phyloP scores from a whole-genome alignment of 1,284 basidiomycete species.

The Earliella scabrosa region DNA sequence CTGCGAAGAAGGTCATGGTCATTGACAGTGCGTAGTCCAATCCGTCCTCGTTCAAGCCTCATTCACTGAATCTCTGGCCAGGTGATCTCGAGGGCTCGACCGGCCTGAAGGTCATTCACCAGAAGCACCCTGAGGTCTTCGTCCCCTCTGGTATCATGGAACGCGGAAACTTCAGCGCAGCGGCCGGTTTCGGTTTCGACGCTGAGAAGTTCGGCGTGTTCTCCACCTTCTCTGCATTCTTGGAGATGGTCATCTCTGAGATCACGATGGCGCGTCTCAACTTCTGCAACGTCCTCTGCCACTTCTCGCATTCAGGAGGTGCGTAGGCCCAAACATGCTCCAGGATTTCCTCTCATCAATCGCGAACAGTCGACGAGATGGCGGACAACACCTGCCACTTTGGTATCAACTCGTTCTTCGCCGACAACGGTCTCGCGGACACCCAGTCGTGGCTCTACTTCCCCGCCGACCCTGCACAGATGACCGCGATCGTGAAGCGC shows the following conservation, averaged over 20 bases:
- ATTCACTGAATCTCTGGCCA: slow-evolving; percentile 25
- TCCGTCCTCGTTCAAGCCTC: background rate
- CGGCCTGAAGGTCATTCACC: slow-evolving; percentile 82
- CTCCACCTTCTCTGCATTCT: slow-evolving; percentile 87
- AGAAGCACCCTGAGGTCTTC: slow-evolving; percentile 88
- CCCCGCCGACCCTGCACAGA: slow-evolving; percentile 82
- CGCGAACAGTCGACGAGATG: slow-evolving; percentile 66
- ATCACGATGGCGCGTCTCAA: slow-evolving; percentile 90
- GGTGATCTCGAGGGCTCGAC: slow-evolving; percentile 87
- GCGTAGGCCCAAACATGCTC: background rate
- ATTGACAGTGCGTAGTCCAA: slow-evolving; percentile 70
- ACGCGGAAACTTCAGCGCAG: slow-evolving; percentile 63
- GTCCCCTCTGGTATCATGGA: slow-evolving; percentile 69
- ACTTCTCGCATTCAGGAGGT: slow-evolving; percentile 89
- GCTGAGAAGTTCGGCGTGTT: slow-evolving; percentile 79
- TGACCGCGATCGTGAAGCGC: slow-evolving; percentile 73
- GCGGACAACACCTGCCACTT: slow-evolving; percentile 89
- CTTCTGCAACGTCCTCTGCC: slow-evolving; percentile 82
- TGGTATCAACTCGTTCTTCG: slow-evolving; percentile 84
- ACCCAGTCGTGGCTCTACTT: slow-evolving; percentile 82
- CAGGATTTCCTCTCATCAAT: background rate
- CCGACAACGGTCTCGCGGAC: slow-evolving; percentile 83
- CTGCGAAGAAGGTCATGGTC: slow-evolving; percentile 80
- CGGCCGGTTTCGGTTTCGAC: slow-evolving; percentile 84
- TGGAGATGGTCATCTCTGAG: slow-evolving; percentile 88